These are phyloP conservation scores for Thelonectria rubi DNA, from an alignment of 2,329 filamentous ascomycete genomes.

Conservation along the genomic window DNA sequence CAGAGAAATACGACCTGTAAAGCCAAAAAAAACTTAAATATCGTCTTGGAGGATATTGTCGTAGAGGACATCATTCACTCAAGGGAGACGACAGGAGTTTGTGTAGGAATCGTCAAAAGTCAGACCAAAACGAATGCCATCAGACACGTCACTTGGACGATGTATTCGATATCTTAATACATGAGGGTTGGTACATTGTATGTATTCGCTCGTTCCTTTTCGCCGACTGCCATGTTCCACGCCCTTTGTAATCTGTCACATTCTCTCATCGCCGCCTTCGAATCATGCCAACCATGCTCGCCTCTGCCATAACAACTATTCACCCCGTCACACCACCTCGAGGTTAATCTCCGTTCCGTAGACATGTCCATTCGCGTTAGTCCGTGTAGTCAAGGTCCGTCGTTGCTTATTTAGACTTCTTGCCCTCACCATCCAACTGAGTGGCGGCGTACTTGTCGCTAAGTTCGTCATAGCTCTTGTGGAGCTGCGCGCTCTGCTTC, in stretches of 20 bases:
- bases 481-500: slow-evolving; percentile 88
- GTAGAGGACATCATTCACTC: background rate
- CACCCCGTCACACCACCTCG: background rate
- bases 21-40: slow-evolving; percentile 26
- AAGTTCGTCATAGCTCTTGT: slow-evolving; percentile 85
- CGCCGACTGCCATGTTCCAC: background rate
- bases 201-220: background rate
- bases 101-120: background rate
- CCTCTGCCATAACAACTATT: background rate
- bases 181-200: background rate
- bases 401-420: slow-evolving; percentile 65
- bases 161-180: background rate
- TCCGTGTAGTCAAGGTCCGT: background rate
- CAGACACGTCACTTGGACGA: background rate
- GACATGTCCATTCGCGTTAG: background rate
- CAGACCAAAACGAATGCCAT: background rate
- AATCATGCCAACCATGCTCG: background rate
- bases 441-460: slow-evolving; percentile 80
- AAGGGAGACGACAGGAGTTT: background rate
- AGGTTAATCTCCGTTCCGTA: background rate
- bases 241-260: background rate
- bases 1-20: slow-evolving; percentile 47
- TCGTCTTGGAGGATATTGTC: too few relatives aligned
- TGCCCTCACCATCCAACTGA: slow-evolving; percentile 59
- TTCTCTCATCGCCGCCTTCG: background rate